Percentiles rank a stretch among this genome's conserved stretches.
phyloP scores from a whole-genome alignment of 1,284 basidiomycete species.

The Malassezia yamatoensis region DNA sequence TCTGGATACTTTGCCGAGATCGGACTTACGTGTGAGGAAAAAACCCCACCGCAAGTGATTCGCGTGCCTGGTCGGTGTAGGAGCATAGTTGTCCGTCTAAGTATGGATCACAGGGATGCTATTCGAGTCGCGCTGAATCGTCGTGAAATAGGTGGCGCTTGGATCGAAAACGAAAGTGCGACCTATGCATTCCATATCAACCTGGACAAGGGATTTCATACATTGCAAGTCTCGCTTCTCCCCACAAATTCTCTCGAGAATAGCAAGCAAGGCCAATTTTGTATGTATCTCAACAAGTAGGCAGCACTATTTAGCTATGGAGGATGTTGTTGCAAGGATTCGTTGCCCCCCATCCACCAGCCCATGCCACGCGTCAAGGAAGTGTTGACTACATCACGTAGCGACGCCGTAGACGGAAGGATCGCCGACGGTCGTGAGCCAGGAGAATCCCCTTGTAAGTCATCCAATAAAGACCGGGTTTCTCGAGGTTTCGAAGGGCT shows the following conservation, averaged over 20 bases:
- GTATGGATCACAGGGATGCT: neutral
- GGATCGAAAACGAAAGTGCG: neutral
- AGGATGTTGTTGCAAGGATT: too few species aligned
- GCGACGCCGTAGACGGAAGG: neutral
- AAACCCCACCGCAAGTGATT: neutral
- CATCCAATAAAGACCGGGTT: slow-evolving; percentile 7
- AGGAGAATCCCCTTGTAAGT: neutral
- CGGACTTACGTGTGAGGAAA: neutral
- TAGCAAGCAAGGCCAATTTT: neutral
- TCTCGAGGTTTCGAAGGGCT: neutral
- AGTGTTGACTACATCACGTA: slow-evolving; percentile 2
- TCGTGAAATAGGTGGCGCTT: slow-evolving; percentile 1
- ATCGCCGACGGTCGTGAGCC: neutral
- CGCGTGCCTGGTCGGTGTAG: neutral
- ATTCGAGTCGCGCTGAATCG: neutral
- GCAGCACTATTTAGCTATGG: too few species aligned
- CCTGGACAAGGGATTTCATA: neutral
- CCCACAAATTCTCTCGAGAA: neutral
- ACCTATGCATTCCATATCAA: neutral
- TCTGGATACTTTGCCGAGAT: neutral
- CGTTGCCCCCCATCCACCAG: slow-evolving; percentile 2
- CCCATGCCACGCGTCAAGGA: slow-evolving; percentile 4
- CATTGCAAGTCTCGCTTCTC: slow-evolving; percentile 2
- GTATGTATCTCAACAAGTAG: slow-evolving; percentile 3
- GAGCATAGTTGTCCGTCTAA: neutral